Conservation (phyloP, 306 rosid genomes). For the Aeschynomene evenia region DNA sequence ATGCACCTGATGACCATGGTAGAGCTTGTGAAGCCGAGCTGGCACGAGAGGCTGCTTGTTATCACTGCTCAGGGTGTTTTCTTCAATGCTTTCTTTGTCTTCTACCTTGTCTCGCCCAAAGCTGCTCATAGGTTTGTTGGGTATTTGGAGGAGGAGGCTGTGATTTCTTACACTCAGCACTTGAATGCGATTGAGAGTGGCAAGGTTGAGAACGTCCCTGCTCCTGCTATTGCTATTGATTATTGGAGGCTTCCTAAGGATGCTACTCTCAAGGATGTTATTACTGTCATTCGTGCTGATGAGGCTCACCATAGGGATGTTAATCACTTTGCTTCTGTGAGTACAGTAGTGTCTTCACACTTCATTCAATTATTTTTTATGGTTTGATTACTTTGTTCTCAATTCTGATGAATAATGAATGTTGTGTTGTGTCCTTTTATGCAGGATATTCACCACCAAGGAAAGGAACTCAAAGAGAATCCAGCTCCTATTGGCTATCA, state of each 20-base stretch:
- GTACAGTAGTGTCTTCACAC: conserved; percentile 19
- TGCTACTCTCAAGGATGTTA: conserved; percentile 66
- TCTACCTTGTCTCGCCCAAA: conserved; percentile 64
- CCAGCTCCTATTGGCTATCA: conserved; percentile 53
- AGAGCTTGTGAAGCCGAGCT: conserved; percentile 68
- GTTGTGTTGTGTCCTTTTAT: neutral
- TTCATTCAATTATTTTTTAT: neutral
- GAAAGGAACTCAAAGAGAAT: conserved; percentile 44
- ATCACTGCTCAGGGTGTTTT: conserved; percentile 74
- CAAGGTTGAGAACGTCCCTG: conserved; percentile 60
- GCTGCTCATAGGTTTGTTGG: conserved; percentile 73
- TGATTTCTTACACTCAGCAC: conserved; percentile 60
- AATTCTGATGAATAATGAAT: too few species aligned
- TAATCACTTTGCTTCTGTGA: conserved; percentile 80
- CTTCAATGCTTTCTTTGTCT: conserved; percentile 67
- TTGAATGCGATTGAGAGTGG: conserved; percentile 59
- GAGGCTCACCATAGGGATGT: conserved; percentile 82
- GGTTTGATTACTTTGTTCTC: neutral
- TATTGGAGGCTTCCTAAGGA: conserved; percentile 78
- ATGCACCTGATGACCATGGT: conserved; percentile 86
- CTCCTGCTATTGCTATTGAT: conserved; percentile 82
- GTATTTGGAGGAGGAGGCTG: conserved; percentile 78
- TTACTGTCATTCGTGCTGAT: conserved; percentile 80
- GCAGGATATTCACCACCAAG: conserved; percentile 53
- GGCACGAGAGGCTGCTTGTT: conserved; percentile 73